phyloP scores from a whole-genome alignment of 1,139 yeast species.

The Saccharomyces hybrid region DNA sequence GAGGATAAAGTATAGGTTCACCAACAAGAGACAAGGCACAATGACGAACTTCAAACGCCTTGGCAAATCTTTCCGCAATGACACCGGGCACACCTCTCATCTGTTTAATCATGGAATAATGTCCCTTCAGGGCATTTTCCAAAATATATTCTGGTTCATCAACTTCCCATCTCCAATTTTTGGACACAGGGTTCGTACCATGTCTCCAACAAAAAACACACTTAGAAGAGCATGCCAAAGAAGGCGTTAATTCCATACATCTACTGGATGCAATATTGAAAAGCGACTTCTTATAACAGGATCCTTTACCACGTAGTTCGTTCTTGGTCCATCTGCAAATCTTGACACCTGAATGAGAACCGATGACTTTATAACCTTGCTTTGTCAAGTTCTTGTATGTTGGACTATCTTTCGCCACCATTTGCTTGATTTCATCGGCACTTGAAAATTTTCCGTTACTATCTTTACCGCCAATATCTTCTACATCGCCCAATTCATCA shows the following conservation, averaged over 20 bases:
- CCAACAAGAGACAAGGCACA: slow-evolving; percentile 91
- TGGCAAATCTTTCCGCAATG: slow-evolving; percentile 79
- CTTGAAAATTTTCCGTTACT: slow-evolving; percentile 10
- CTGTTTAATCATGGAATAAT: slow-evolving; percentile 84
- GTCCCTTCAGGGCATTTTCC: slow-evolving; percentile 82
- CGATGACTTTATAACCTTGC: slow-evolving; percentile 89
- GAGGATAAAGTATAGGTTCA: slow-evolving; percentile 89
- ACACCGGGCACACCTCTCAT: slow-evolving; percentile 95
- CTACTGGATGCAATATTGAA: slow-evolving; percentile 85
- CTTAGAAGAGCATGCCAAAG: slow-evolving; percentile 86
- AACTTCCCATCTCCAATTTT: slow-evolving; percentile 93
- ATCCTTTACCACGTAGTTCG: slow-evolving; percentile 88
- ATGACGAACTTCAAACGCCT: slow-evolving; percentile 81
- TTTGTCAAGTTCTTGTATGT: slow-evolving; percentile 82
- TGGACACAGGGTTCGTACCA: slow-evolving; percentile 94
- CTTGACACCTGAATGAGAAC: slow-evolving; percentile 91
- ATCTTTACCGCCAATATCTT: slow-evolving; percentile 63
- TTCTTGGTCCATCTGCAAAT: slow-evolving; percentile 96
- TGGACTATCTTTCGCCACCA: slow-evolving; percentile 88
- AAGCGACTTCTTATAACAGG: slow-evolving; percentile 87
- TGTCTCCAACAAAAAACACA: slow-evolving; percentile 98
- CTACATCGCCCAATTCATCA: slow-evolving; percentile 44
- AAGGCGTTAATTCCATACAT: slow-evolving; percentile 95
- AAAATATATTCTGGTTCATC: slow-evolving; percentile 80
- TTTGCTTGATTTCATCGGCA: slow-evolving; percentile 49